Percentiles rank a stretch among this genome's conserved stretches.
Evolutionary conservation across 148 eudicot genomes (phyloP).

Genomic region (Camellia japonica): DNA sequence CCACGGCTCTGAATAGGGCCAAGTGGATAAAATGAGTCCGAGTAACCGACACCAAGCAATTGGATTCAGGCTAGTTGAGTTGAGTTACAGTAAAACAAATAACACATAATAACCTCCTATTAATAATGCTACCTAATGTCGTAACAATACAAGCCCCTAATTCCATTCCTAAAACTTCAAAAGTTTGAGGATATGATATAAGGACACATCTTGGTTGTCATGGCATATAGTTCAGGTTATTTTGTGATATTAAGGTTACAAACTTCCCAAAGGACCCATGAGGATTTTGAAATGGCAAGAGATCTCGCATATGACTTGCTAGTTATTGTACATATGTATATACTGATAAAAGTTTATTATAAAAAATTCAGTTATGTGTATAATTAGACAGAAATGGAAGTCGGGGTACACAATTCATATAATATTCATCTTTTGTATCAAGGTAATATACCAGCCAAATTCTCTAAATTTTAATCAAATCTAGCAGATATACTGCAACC

Average conservation of each 20-base stretch:
- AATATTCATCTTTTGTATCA: not conserved
- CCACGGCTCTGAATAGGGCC: not conserved
- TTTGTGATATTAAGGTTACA: not conserved
- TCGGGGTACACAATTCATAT: not conserved
- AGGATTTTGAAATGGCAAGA: not conserved
- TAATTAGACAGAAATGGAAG: too few relatives aligned
- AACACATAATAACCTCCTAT: not conserved
- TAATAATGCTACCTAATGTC: not conserved
- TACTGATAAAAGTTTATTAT: not conserved
- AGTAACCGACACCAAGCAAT: not conserved
- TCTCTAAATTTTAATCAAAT: too few relatives aligned
- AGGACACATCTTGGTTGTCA: not conserved
- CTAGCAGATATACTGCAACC: not conserved
- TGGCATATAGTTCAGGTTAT: not conserved
- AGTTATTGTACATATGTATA: not conserved
- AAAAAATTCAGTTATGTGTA: not conserved
- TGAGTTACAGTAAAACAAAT: not conserved
- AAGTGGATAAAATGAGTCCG: not conserved
- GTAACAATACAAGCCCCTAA: not conserved
- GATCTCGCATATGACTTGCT: not conserved
- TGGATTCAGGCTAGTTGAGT: not conserved
- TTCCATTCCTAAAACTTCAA: not conserved
- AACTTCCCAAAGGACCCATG: not conserved
- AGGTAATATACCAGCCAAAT: too few relatives aligned
- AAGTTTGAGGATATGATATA: not conserved